Conservation (phyloP, 306 rosid genomes). For the Lathyrus sativus region DNA sequence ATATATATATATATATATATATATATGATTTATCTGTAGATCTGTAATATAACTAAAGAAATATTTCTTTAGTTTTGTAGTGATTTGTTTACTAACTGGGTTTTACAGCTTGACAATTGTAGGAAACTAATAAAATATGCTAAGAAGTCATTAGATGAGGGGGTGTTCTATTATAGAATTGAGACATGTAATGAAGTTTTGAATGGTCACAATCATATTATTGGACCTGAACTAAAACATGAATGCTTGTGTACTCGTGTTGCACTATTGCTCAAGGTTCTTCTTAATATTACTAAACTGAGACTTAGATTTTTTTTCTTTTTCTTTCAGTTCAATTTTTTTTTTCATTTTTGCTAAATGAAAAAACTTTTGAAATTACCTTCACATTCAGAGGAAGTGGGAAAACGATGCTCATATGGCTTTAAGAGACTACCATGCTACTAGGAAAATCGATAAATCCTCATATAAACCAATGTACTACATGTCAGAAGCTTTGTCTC, state of each 20-base stretch:
- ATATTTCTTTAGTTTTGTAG: no score
- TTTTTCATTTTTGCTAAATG: conserved; percentile 20
- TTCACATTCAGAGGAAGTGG: no score
- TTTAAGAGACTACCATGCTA: conserved; percentile 78
- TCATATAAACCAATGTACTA: conserved; percentile 61
- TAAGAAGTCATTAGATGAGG: no score
- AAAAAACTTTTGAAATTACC: conserved; percentile 28
- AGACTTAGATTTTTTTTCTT: conserved; percentile 27
- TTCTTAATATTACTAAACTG: conserved; percentile 24
- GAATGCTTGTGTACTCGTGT: conserved; percentile 80
- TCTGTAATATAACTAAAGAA: no score
- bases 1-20: no score
- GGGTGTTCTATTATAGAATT: conserved; percentile 69
- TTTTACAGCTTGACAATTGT: no score
- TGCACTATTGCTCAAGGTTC: conserved; percentile 79
- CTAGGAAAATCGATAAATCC: conserved; percentile 64
- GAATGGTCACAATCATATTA: conserved; percentile 59
- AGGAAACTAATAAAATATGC: no score
- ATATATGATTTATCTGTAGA: no score
- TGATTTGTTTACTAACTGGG: no score
- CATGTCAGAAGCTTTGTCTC: conserved; percentile 91
- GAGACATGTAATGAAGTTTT: conserved; percentile 90
- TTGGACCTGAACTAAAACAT: conserved; percentile 56
- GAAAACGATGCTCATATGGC: conserved; percentile 94
- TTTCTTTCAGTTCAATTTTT: conserved; percentile 23